These are phyloP conservation scores for Pseudocercospora macadamiae DNA, from an alignment of 2,329 filamentous ascomycete genomes.

Conservation along the genomic window DNA sequence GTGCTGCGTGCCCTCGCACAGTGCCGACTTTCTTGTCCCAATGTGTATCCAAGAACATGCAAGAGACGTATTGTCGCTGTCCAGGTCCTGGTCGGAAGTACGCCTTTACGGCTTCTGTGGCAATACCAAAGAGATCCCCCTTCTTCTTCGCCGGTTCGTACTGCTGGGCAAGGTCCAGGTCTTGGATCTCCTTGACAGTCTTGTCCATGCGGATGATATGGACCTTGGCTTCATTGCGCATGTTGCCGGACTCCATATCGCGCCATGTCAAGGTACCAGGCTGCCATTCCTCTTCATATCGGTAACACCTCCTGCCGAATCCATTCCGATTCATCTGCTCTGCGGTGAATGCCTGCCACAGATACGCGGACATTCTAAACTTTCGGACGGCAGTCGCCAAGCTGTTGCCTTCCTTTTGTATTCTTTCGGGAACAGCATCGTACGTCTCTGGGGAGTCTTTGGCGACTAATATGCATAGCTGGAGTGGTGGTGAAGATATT, in stretches of 20 bases:
- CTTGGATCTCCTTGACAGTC: conserved; percentile 80
- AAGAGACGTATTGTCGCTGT: conserved; percentile 86
- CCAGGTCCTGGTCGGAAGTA: conserved; percentile 75
- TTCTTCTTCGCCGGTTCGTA: conserved; percentile 69
- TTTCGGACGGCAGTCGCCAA: conserved; percentile 82
- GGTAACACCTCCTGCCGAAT: conserved; percentile 81
- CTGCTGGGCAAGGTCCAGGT: conserved; percentile 78
- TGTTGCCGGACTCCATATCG: conserved; percentile 70
- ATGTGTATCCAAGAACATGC: conserved; percentile 82
- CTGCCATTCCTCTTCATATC: conserved; percentile 95
- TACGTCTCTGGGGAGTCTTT: conserved; percentile 87
- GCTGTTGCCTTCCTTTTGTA: conserved; percentile 78
- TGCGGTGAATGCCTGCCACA: conserved; percentile 96
- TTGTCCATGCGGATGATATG: conserved; percentile 82
- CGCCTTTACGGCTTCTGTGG: conserved; percentile 73
- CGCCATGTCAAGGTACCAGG: conserved; percentile 76
- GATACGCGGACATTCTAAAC: conserved; percentile 90
- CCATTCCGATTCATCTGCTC: conserved; percentile 94
- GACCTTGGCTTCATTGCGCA: conserved; percentile 88
- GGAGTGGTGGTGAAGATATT: conserved; percentile 77
- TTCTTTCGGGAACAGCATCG: conserved; percentile 76
- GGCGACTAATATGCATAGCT: conserved; percentile 83
- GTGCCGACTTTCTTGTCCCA: conserved; percentile 75
- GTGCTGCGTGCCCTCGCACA: conserved; percentile 78
- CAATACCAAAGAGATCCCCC: conserved; percentile 75